A percentile compares a stretch with the other conserved stretches of the same genome.
Evolutionary conservation across 805 yeast genomes (phyloP).

Genomic region (Candida xyloterini): DNA sequence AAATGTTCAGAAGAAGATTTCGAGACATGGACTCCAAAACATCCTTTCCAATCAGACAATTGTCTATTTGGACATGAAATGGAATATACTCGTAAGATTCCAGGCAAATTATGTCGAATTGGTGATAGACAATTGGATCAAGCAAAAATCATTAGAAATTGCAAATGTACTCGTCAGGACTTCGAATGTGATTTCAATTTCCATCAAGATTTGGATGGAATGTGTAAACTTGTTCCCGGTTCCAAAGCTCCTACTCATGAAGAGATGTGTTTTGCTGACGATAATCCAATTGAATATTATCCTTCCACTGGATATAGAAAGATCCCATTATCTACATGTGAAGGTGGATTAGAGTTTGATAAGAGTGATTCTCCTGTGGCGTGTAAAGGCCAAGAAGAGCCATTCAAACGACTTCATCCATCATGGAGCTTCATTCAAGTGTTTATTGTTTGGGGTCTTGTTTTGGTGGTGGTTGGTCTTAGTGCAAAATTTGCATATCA

Average conservation of each 20-base stretch:
- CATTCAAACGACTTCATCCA: slow-evolving; percentile 55
- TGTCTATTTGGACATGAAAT: slow-evolving; percentile 71
- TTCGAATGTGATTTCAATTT: slow-evolving; percentile 90
- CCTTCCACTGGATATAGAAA: slow-evolving; percentile 86
- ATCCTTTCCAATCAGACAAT: slow-evolving; percentile 46
- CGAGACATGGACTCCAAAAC: slow-evolving; percentile 57
- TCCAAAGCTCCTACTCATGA: slow-evolving; percentile 61
- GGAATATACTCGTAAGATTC: slow-evolving; percentile 55
- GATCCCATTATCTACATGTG: slow-evolving; percentile 78
- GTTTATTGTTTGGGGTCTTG: slow-evolving; percentile 45
- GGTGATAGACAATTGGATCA: slow-evolving; percentile 56
- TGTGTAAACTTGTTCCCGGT: slow-evolving; percentile 75
- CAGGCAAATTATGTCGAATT: slow-evolving; percentile 66
- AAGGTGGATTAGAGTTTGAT: slow-evolving; percentile 71
- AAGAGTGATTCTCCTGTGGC: slow-evolving; percentile 50
- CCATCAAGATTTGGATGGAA: slow-evolving; percentile 62
- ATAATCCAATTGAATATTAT: slow-evolving; percentile 65
- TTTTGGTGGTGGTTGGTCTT: slow-evolving; percentile 47
- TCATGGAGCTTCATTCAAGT: slow-evolving; percentile 45
- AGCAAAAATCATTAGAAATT: slow-evolving; percentile 54
- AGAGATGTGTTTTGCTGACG: slow-evolving; percentile 51
- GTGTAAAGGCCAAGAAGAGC: slow-evolving; percentile 80
- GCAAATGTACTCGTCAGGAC: slow-evolving; percentile 80
- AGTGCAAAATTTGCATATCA: slow-evolving; percentile 37
- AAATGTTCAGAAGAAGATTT: slow-evolving; percentile 60